These are phyloP conservation scores for Xylaria scruposa DNA, from an alignment of 495 filamentous ascomycete genomes.

Conservation along the genomic window DNA sequence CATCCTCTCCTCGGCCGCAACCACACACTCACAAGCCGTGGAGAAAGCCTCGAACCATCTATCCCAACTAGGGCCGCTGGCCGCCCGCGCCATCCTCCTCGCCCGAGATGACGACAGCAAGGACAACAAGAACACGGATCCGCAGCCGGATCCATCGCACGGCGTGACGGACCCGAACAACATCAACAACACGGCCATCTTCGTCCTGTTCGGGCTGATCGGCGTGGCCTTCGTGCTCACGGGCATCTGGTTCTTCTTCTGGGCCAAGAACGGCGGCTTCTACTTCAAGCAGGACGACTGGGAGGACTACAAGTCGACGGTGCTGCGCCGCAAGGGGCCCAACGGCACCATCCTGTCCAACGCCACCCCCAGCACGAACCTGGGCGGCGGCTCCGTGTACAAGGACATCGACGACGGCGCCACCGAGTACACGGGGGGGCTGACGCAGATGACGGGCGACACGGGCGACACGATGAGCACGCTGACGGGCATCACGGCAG, in stretches of 20 bases:
- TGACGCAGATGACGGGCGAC: conserved; percentile 50
- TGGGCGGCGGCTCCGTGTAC: conserved; percentile 80
- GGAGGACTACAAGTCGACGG: conserved; percentile 98
- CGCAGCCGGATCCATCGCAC: conserved; percentile 39
- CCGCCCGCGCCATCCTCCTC: conserved; percentile 46
- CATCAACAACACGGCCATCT: conserved; percentile 84
- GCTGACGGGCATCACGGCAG: conserved; percentile 52
- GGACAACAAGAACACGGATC: conserved; percentile 13
- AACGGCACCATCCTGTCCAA: conserved; percentile 82
- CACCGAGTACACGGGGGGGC: conserved; percentile 52
- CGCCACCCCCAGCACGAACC: conserved; percentile 78
- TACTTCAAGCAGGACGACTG: conserved; percentile 83
- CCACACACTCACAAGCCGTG: conserved; percentile 22
- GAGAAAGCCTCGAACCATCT: conserved; percentile 21
- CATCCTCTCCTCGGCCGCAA: conserved; percentile 33
- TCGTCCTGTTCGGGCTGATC: conserved; percentile 85
- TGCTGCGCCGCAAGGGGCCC: conserved; percentile 88
- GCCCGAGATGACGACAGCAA: conserved; percentile 39
- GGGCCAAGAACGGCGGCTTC: conserved; percentile 95
- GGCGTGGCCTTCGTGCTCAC: conserved; percentile 78
- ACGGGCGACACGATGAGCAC: conserved; percentile 42
- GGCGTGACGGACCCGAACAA: conserved; percentile 67
- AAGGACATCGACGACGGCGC: conserved; percentile 67
- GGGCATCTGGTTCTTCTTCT: conserved; percentile 97
- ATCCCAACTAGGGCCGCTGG: conserved; percentile 47